Base-by-base conservation (phyloP, 208 protist genomes). In the Trypanosoma grayi region DNA sequence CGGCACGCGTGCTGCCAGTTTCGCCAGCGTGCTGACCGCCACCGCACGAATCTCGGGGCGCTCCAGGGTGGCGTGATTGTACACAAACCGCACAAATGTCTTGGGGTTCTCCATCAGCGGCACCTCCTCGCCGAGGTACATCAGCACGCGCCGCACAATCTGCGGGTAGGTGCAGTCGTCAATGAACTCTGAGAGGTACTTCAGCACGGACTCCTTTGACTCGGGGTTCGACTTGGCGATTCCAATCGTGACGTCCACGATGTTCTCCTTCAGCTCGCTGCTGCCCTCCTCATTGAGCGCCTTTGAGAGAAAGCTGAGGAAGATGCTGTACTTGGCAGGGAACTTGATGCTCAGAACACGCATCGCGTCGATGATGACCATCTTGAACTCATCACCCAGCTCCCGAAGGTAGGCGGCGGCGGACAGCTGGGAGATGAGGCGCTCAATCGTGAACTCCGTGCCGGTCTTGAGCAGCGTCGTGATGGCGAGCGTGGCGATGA, bases 81-180 rank as follows among this genome's bases (percentile, higher is more conserved):
- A 99, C 41, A 99, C 97, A 79, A 98, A 98, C 48, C 98, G 83
- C 18, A 97, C 82, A 53, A 87, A 99, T 55, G 79, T 82, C 40
- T 83, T 81, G 39, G 97, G 95, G 51, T 82, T 82, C 9, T 68
- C 50, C 34, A 80, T 86, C 46, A 58, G 39, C 10, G 98, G 97
- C n/a, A 97, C 98, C 66, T 98, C 94, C 61, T 97, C 79, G 14
- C 96, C 98, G 10, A 99, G 79, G 59, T 99, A 76, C 72, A 96
- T 87, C 27, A 99, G 83, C 36, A 99, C 97, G 24, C 92, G 76
- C 55, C 96, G 93, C 16, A 90, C 96, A 37, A 99, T 93, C 44
- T 81, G 57, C 8, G 94, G 75, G 79, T 95, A 99, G 72, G 99
- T 98, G 76, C 98, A 99, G 85, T 99, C 98, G 64, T 99, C 98